A percentile compares a stretch with the other conserved stretches of the same genome.
Conservation (phyloP, 2,329 filamentous ascomycete genomes). For the Nannizzia gypsea region DNA sequence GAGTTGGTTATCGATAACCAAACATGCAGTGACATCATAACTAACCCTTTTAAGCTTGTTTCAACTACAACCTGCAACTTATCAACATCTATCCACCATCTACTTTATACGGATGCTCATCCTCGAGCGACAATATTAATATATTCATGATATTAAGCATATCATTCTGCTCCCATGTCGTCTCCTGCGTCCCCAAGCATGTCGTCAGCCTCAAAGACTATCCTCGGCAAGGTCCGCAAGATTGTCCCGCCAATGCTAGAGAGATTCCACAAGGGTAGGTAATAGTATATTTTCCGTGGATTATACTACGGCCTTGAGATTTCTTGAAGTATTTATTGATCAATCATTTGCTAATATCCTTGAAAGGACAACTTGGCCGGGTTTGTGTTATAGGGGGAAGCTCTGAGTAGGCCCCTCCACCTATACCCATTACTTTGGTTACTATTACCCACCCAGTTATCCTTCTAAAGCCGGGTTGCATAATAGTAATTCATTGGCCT, state of each 20-base stretch:
- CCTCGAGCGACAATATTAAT: neutral
- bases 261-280: slow-evolving; percentile 83
- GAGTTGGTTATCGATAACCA: neutral
- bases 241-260: slow-evolving; percentile 92
- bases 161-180: neutral
- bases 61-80: neutral
- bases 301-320: neutral
- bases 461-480: no score
- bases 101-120: neutral
- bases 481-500: no score
- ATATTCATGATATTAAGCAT: neutral
- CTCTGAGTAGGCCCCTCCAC: slow-evolving; percentile 48
- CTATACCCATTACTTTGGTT: neutral
- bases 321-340: neutral
- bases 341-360: slow-evolving; percentile 11
- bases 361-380: slow-evolving; percentile 72
- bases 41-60: neutral
- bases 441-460: no score
- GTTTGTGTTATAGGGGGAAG: slow-evolving; percentile 91
- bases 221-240: slow-evolving; percentile 70
- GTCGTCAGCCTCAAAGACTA: slow-evolving; percentile 58
- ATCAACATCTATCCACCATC: neutral
- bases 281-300: neutral
- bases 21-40: neutral
- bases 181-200: slow-evolving; percentile 30